Conservation (phyloP, 2,329 filamentous ascomycete species). For the Colletotrichum higginsianum region DNA sequence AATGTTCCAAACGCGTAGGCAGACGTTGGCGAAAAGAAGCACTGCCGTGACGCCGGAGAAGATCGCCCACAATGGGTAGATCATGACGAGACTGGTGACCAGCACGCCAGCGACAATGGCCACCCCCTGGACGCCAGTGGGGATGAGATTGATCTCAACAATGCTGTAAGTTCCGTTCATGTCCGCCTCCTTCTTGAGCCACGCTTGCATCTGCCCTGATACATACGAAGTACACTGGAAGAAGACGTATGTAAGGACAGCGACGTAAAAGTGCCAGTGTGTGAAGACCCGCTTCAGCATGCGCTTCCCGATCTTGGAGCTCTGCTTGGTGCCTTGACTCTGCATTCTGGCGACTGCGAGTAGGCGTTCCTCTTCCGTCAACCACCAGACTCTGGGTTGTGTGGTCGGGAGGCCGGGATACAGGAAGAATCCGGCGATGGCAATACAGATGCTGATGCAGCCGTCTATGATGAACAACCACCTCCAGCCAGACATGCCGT, state of each 20-base stretch:
- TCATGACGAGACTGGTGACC: conserved; percentile 50
- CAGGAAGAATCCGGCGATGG: conserved; percentile 64
- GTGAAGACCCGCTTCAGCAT: conserved; percentile 47
- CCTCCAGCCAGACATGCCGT: conserved; percentile 64
- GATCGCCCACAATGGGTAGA: conserved; percentile 52
- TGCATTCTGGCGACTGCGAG: conserved; percentile 51
- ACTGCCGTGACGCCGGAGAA: conserved; percentile 46
- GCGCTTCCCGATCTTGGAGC: conserved; percentile 43
- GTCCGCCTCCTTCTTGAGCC: conserved; percentile 43
- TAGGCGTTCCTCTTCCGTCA: conserved; percentile 50
- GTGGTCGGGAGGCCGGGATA: conserved; percentile 57
- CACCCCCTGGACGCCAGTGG: conserved; percentile 47
- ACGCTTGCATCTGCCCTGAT: conserved; percentile 43
- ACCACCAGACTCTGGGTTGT: conserved; percentile 53
- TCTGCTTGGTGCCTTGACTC: conserved; percentile 41
- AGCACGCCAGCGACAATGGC: conserved; percentile 46
- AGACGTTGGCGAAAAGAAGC: conserved; percentile 44
- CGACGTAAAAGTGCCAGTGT: conserved; percentile 48
- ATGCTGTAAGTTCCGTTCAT: conserved; percentile 43
- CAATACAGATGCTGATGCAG: conserved; percentile 67
- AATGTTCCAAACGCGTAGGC: conserved; percentile 43
- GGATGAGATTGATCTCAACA: conserved; percentile 44
- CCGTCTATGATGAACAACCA: conserved; percentile 71
- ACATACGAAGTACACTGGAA: conserved; percentile 37
- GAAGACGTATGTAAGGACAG: conserved; percentile 45